phyloP scores from a whole-genome alignment of 1,284 basidiomycete species.

The Naganishia liquefaciens region DNA sequence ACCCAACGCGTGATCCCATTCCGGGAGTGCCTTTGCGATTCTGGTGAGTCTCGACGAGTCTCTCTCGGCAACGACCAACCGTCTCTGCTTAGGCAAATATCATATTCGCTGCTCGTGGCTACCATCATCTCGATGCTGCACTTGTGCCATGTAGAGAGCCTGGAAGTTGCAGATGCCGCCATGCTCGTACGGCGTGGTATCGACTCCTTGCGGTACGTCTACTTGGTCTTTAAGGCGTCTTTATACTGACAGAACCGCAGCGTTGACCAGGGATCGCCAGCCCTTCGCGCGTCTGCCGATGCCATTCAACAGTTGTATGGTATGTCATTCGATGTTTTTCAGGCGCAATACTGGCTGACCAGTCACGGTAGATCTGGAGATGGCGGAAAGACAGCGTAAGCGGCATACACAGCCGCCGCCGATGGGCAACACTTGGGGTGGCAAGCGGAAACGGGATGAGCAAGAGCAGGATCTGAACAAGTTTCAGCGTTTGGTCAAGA shows the following conservation, averaged over 20 bases:
- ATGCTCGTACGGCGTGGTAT: constrained; percentile 18
- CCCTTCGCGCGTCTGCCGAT: constrained; percentile 15
- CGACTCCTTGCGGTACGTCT: constrained; percentile 16
- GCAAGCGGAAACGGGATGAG: constrained; percentile 20
- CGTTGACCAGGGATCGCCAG: constrained; percentile 20
- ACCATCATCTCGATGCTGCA: constrained; percentile 27
- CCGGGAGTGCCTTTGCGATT: constrained; percentile 22
- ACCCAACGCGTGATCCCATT: constrained; percentile 21
- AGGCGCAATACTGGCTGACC: background rate
- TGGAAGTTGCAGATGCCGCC: constrained; percentile 19
- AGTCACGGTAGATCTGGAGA: constrained; percentile 6
- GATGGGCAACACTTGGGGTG: constrained; percentile 20
- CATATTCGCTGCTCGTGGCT: constrained; percentile 18
- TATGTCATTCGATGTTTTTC: background rate
- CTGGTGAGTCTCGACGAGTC: background rate
- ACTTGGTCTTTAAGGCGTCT: too few species aligned
- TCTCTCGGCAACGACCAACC: background rate
- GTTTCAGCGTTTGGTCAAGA: constrained; percentile 25
- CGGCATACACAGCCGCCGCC: constrained; percentile 18
- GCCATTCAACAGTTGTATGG: constrained; percentile 23
- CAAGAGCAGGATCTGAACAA: constrained; percentile 19
- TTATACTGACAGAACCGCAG: background rate
- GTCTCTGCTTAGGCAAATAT: constrained; percentile 2
- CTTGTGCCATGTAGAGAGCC: constrained; percentile 15
- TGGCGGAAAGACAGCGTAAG: constrained; percentile 21